Conservation (phyloP, 768 basidiomycete species). For the Austroboletus festivus region DNA sequence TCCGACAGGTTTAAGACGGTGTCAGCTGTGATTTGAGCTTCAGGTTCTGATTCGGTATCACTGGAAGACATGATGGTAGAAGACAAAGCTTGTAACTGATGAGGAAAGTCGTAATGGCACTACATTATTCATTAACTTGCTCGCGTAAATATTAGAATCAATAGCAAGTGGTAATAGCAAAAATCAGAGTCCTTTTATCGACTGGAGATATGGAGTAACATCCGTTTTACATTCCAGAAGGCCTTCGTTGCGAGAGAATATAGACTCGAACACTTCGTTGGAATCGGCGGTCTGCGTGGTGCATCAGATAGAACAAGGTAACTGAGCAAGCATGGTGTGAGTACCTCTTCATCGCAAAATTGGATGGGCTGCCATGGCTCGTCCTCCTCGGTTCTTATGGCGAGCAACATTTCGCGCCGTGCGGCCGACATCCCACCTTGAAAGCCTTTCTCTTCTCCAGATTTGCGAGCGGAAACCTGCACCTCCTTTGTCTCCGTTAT, state of each 20-base stretch:
- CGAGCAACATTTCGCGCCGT: conserved; percentile 72
- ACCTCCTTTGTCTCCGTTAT: conserved; percentile 67
- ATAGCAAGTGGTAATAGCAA: background rate
- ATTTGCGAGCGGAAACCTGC: conserved; percentile 70
- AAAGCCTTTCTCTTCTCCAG: conserved; percentile 56
- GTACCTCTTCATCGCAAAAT: conserved; percentile 63
- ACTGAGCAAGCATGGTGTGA: conserved; percentile 16
- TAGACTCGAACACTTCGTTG: conserved; percentile 50
- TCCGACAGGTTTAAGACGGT: conserved; percentile 14
- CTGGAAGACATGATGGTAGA: conserved; percentile 38
- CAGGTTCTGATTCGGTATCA: conserved; percentile 63
- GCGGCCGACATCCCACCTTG: conserved; percentile 67
- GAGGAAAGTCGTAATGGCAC: background rate
- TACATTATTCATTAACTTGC: too few species aligned
- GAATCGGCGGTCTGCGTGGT: conserved; percentile 55
- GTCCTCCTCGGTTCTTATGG: conserved; percentile 74
- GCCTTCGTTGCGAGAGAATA: conserved; percentile 59
- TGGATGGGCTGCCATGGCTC: conserved; percentile 70
- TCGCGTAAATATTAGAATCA: too few species aligned
- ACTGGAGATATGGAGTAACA: conserved; percentile 54
- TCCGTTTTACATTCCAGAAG: conserved; percentile 53
- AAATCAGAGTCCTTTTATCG: conserved; percentile 50
- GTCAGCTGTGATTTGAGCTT: conserved; percentile 19
- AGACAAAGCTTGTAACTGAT: background rate
- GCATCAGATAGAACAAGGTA: conserved; percentile 9